Percentiles rank a stretch among this genome's conserved stretches.
These are phyloP conservation scores for Barnettozyma botsteinii DNA, from an alignment of 805 yeast species.

Conservation along the genomic window DNA sequence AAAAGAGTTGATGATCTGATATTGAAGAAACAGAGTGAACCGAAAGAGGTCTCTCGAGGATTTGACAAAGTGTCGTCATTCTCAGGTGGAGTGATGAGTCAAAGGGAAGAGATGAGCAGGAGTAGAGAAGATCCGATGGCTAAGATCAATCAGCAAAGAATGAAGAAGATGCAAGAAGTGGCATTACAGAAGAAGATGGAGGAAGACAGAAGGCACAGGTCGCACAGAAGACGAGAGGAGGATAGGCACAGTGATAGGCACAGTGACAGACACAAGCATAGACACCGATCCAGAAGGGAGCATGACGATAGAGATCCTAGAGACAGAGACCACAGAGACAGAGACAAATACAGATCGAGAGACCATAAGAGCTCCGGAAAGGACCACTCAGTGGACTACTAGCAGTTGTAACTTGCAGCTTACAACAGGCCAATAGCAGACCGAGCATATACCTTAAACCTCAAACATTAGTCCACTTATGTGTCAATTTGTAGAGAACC, in stretches of 20 bases:
- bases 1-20: conserved; percentile 38
- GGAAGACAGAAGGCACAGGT: conserved; percentile 1
- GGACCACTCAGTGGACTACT: background rate
- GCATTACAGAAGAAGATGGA: background rate
- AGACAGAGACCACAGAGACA: background rate
- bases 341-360: background rate
- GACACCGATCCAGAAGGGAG: conserved; percentile 8
- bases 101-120: conserved; percentile 19
- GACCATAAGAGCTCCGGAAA: background rate
- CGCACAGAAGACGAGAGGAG: background rate
- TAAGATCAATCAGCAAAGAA: conserved; percentile 29
- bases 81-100: conserved; percentile 8
- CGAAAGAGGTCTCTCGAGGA: conserved; percentile 22
- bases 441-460: too few relatives aligned
- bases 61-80: conserved; percentile 14
- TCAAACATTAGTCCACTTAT: too few relatives aligned
- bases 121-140: conserved; percentile 47
- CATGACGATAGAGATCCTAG: background rate
- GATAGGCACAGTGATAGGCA: background rate
- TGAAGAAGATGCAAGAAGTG: conserved; percentile 14
- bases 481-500: too few relatives aligned
- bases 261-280: conserved; percentile 3
- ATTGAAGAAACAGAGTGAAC: conserved; percentile 10
- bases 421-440: background rate
- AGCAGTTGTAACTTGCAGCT: background rate